phyloP scores from a whole-genome alignment of 345 rosid species.

The Heritiera littoralis region DNA sequence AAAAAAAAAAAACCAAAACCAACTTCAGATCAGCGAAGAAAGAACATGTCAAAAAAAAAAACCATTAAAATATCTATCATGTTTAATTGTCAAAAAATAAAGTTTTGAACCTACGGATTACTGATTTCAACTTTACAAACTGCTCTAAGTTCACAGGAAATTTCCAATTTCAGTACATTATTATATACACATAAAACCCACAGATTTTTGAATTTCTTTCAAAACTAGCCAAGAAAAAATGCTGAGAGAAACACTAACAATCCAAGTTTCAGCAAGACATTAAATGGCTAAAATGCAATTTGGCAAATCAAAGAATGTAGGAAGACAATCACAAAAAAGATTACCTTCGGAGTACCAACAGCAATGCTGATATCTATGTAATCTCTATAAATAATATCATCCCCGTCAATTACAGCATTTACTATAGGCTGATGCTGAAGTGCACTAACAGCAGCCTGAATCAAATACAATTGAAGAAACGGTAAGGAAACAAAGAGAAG shows the following conservation, averaged over 20 bases:
- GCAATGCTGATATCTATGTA: conserved; percentile 93
- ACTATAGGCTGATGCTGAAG: conserved; percentile 93
- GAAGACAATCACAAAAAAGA: not conserved
- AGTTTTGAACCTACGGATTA: not conserved
- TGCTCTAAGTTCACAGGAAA: not conserved
- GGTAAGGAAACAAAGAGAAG: not conserved
- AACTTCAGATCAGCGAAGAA: not conserved
- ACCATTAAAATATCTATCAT: not conserved
- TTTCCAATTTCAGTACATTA: not conserved
- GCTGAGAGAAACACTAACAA: not conserved
- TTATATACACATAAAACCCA: not conserved
- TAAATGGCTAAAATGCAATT: not conserved
- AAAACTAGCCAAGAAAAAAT: not conserved
- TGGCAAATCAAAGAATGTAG: not conserved
- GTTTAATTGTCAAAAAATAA: not conserved
- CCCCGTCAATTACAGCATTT: conserved; percentile 99
- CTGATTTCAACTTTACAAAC: not conserved
- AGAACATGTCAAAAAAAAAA: not conserved
- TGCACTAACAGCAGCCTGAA: conserved; percentile 94
- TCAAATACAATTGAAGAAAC: conserved; percentile 11
- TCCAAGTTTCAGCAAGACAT: not conserved
- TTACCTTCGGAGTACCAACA: conserved; percentile 63
- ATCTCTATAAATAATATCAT: conserved; percentile 95
- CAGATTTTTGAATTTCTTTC: not conserved
- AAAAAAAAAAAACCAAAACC: not conserved